These are phyloP conservation scores for Gyrodon lividus DNA, from an alignment of 768 basidiomycete species.

Conservation along the genomic window DNA sequence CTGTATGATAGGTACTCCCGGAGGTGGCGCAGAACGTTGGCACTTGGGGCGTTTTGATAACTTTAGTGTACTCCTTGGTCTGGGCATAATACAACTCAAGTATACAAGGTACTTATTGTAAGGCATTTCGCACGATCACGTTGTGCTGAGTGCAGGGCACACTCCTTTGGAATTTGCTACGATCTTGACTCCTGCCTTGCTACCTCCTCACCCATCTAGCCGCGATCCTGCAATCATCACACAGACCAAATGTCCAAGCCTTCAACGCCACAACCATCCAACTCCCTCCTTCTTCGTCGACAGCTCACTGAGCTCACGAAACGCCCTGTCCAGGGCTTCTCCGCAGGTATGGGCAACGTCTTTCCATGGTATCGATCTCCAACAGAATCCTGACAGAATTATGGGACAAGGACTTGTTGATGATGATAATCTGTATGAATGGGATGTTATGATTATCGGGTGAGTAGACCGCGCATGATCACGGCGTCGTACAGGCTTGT, in stretches of 20 bases:
- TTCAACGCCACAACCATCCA: slow-evolving; percentile 34
- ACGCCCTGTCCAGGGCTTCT: slow-evolving; percentile 93
- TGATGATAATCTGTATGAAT: slow-evolving; percentile 92
- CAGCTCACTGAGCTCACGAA: slow-evolving; percentile 88
- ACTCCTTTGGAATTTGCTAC: background rate
- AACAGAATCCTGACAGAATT: slow-evolving; percentile 35
- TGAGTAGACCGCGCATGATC: slow-evolving; percentile 37
- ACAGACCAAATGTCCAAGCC: slow-evolving; percentile 43
- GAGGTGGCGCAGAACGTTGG: no score
- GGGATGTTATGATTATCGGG: slow-evolving; percentile 97
- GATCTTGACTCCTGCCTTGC: background rate
- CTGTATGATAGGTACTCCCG: no score
- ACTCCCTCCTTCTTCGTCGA: slow-evolving; percentile 65
- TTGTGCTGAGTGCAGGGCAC: background rate
- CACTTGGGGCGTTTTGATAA: no score
- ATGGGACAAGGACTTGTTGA: slow-evolving; percentile 77
- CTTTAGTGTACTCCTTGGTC: no score
- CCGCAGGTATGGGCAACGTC: slow-evolving; percentile 63
- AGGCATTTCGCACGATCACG: slow-evolving; percentile 28
- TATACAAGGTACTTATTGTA: no score
- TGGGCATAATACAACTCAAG: no score
- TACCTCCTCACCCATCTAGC: slow-evolving; percentile 1
- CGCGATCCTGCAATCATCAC: slow-evolving; percentile 22
- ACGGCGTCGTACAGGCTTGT: slow-evolving; percentile 9
- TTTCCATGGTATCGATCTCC: slow-evolving; percentile 29